Evolutionary conservation across 805 yeast species (phyloP).

Genomic region (Yamadazyma kitorensis): DNA sequence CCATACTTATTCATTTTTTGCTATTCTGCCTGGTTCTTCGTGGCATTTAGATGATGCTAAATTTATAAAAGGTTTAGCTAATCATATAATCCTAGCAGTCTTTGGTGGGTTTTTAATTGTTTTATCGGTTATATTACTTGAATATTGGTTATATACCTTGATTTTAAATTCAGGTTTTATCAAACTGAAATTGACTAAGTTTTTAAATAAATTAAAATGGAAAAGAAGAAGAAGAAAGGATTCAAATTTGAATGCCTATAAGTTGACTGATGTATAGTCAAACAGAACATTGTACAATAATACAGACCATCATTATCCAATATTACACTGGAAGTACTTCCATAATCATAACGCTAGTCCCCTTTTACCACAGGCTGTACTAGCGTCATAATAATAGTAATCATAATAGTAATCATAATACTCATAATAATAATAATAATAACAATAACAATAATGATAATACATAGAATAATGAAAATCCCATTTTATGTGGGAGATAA

Average conservation of each 20-base stretch:
- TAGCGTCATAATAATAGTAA: too few species aligned
- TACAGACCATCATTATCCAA: background rate
- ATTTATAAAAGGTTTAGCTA: conserved; percentile 67
- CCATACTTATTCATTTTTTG: conserved; percentile 61
- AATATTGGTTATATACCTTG: conserved; percentile 39
- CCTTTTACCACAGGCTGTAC: too few species aligned
- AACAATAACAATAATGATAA: too few species aligned
- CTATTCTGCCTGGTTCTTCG: conserved; percentile 77
- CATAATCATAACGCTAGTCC: too few species aligned
- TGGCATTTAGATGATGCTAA: conserved; percentile 92
- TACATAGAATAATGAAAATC: too few species aligned
- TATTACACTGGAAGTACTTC: too few species aligned
- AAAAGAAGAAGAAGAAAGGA: conserved; percentile 55
- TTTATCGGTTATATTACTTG: conserved; percentile 28
- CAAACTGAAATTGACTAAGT: conserved; percentile 3
- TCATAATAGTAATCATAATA: too few species aligned
- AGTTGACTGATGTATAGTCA: conserved; percentile 6
- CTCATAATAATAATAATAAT: too few species aligned
- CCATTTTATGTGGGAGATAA: too few species aligned
- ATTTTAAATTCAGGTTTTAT: conserved; percentile 16
- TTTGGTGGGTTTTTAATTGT: conserved; percentile 66
- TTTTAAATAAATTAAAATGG: conserved; percentile 16
- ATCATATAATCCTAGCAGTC: conserved; percentile 71
- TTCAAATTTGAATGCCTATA: conserved; percentile 44
- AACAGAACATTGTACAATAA: background rate